Percentiles rank a stretch among this genome's conserved stretches.
Conservation (phyloP, 345 rosid genomes). For the Moricandia moricandioides region DNA sequence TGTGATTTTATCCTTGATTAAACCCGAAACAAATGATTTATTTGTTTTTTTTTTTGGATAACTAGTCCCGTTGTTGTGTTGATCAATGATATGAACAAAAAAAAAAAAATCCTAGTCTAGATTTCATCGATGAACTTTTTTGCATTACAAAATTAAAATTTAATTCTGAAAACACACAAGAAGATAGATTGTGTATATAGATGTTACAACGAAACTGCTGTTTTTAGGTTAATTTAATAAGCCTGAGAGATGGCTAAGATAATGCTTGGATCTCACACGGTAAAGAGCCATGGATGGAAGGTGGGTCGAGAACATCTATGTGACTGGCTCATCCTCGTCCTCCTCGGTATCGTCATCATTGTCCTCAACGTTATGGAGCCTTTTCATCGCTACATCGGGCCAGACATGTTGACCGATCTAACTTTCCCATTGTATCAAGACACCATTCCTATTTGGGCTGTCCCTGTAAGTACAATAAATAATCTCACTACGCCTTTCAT, state of each 20-base stretch:
- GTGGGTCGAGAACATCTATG: conserved; percentile 42
- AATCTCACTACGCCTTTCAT: background rate
- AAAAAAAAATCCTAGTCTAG: background rate
- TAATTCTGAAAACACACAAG: background rate
- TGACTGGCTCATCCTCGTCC: conserved; percentile 55
- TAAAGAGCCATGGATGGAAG: conserved; percentile 53
- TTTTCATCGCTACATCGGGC: conserved; percentile 60
- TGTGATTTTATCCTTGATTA: background rate
- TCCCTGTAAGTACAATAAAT: conserved; percentile 29
- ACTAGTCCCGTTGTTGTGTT: background rate
- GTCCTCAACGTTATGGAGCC: conserved; percentile 52
- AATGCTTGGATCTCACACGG: conserved; percentile 42
- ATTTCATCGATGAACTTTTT: background rate
- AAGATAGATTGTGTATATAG: background rate
- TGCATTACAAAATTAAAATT: background rate
- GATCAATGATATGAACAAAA: background rate
- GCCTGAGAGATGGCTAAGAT: conserved; percentile 42
- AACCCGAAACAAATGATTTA: background rate
- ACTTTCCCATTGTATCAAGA: conserved; percentile 54
- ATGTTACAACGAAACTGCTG: background rate
- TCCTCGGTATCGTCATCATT: conserved; percentile 46
- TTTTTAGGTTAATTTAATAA: conserved; percentile 3
- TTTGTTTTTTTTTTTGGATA: background rate
- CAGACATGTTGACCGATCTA: conserved; percentile 59
- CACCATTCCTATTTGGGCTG: conserved; percentile 65